Evolutionary conservation across 2,329 filamentous ascomycete species (phyloP).

Genomic region (Penicillium polonicum): DNA sequence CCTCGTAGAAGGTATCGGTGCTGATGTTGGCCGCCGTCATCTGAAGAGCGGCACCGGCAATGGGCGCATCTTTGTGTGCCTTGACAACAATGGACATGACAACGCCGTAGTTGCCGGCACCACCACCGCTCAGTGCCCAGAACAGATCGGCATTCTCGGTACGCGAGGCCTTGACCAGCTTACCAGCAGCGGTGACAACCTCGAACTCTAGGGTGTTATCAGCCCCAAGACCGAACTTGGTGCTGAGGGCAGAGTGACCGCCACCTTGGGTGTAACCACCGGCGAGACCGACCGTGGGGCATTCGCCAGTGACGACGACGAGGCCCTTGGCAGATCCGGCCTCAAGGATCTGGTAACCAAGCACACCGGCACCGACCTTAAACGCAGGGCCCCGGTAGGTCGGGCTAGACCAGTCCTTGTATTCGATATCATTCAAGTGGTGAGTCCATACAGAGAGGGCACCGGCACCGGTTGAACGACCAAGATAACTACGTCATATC

Average conservation of each 20-base stretch:
- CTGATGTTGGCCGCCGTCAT: slow-evolving; percentile 40
- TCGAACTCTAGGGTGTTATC: slow-evolving; percentile 60
- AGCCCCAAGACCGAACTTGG: slow-evolving; percentile 57
- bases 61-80: slow-evolving; percentile 46
- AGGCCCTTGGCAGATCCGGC: slow-evolving; percentile 49
- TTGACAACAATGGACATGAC: slow-evolving; percentile 57
- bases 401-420: slow-evolving; percentile 37
- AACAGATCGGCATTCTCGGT: slow-evolving; percentile 20
- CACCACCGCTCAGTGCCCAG: slow-evolving; percentile 24
- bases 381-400: slow-evolving; percentile 54
- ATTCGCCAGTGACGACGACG: slow-evolving; percentile 56
- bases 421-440: slow-evolving; percentile 31
- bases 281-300: slow-evolving; percentile 56
- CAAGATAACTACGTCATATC: slow-evolving; percentile 36
- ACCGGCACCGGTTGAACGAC: slow-evolving; percentile 62
- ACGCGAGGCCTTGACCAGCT: slow-evolving; percentile 16
- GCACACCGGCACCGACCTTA: slow-evolving; percentile 55
- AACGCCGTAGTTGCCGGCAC: slow-evolving; percentile 59
- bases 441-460: slow-evolving; percentile 39
- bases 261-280: slow-evolving; percentile 63
- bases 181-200: slow-evolving; percentile 50
- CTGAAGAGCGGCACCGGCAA: slow-evolving; percentile 47
- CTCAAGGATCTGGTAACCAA: slow-evolving; percentile 52
- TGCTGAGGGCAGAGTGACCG: slow-evolving; percentile 57
- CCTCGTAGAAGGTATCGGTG: slow-evolving; percentile 52